Conservation (phyloP, 306 rosid genomes). For the Vigna mungo region DNA sequence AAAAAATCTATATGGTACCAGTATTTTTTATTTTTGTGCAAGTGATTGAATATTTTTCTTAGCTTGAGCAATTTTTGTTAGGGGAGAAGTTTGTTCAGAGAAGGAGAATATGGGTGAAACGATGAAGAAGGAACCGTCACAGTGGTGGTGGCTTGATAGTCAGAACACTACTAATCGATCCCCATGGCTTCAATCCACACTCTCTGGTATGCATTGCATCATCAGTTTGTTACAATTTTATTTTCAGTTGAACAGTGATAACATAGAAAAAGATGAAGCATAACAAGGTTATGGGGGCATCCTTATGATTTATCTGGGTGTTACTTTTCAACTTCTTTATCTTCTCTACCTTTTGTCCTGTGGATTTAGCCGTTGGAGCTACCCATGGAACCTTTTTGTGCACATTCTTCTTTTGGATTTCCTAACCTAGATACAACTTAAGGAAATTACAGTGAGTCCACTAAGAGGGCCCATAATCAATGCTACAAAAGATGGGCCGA, state of each 20-base stretch:
- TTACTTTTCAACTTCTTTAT: slow-evolving; percentile 34
- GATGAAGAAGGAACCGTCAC: slow-evolving; percentile 54
- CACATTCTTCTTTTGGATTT: not conserved
- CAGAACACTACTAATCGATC: slow-evolving; percentile 58
- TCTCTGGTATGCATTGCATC: slow-evolving; percentile 57
- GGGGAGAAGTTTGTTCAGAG: slow-evolving; percentile 11
- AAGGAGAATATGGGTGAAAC: slow-evolving; percentile 50
- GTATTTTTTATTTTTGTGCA: not conserved
- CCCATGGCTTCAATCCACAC: slow-evolving; percentile 84
- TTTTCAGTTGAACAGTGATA: not conserved
- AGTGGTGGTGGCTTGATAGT: slow-evolving; percentile 81
- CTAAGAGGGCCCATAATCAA: not conserved
- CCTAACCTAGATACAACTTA: no score
- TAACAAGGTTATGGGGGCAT: slow-evolving; percentile 17
- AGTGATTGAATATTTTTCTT: slow-evolving; percentile 9
- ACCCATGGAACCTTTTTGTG: slow-evolving; percentile 3
- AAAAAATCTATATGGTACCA: no score
- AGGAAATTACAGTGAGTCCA: not conserved
- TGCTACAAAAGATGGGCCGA: not conserved
- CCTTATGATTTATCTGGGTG: slow-evolving; percentile 27
- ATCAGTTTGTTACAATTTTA: slow-evolving; percentile 3
- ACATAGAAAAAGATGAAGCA: slow-evolving; percentile 23
- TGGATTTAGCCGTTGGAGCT: slow-evolving; percentile 48
- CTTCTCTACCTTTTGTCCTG: slow-evolving; percentile 35
- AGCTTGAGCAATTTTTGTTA: not conserved